phyloP scores from a whole-genome alignment of 345 rosid genomes.

The Angophora floribunda region DNA sequence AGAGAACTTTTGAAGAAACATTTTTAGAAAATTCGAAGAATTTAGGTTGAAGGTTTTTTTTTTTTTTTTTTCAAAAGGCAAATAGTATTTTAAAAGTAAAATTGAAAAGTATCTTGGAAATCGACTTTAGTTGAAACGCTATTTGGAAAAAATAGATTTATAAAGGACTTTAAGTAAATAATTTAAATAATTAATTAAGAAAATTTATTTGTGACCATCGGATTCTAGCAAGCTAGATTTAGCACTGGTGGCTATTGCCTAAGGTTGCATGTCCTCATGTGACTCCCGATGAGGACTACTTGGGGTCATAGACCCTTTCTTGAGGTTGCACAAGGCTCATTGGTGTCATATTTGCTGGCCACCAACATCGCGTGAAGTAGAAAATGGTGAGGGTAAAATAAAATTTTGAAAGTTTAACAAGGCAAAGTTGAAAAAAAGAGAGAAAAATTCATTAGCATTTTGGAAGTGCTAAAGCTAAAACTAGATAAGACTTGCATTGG shows the following conservation, averaged over 20 bases:
- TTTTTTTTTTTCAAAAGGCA: not conserved
- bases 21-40: not conserved
- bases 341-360: not conserved
- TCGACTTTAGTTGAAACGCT: not conserved
- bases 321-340: no score
- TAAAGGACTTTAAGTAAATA: not conserved
- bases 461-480: not conserved
- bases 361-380: not conserved
- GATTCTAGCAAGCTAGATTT: fast-evolving
- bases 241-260: fast-evolving
- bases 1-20: not conserved
- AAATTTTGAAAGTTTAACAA: not conserved
- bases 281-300: fast-evolving
- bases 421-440: not conserved
- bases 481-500: not conserved
- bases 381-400: not conserved
- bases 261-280: not conserved
- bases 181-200: not conserved
- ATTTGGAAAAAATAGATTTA: not conserved
- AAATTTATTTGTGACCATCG: not conserved
- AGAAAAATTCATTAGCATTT: not conserved
- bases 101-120: not conserved
- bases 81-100: not conserved
- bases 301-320: not conserved
- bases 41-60: not conserved